Evolutionary conservation across 2,329 filamentous ascomycete species (phyloP).

Genomic region (Diaporthe helianthi): DNA sequence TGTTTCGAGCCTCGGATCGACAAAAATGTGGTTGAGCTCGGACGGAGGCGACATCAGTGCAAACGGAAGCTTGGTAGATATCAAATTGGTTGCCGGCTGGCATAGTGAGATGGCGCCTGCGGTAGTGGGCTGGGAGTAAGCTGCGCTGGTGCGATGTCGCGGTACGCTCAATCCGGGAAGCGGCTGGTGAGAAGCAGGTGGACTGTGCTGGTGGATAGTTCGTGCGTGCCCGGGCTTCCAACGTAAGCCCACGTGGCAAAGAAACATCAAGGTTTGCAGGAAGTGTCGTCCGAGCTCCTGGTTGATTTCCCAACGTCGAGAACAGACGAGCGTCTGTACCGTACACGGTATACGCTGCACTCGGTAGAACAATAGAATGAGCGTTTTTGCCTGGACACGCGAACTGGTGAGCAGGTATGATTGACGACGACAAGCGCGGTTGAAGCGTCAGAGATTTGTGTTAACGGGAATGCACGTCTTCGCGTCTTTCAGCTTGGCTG

Average conservation of each 20-base stretch:
- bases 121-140: neutral
- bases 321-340: neutral
- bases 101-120: neutral
- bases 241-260: conserved; percentile 19
- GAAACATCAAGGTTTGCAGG: conserved; percentile 22
- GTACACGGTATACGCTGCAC: no score
- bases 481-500: conserved; percentile 13
- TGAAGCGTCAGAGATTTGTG: neutral
- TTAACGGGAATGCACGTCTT: neutral
- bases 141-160: conserved; percentile 1
- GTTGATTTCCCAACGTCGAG: conserved; percentile 1
- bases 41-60: conserved; percentile 11
- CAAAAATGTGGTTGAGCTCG: conserved; percentile 17
- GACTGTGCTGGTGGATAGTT: conserved; percentile 9
- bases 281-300: neutral
- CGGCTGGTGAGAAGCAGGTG: conserved; percentile 2
- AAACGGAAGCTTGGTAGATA: conserved; percentile 1
- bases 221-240: neutral
- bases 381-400: neutral
- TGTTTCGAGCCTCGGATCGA: neutral
- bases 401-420: neutral
- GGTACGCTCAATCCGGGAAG: neutral
- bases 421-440: neutral
- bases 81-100: neutral
- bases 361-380: neutral